A percentile compares a stretch with the other conserved stretches of the same genome.
Evolutionary conservation across 805 yeast species (phyloP).

Genomic region (Yamadazyma sp.): DNA sequence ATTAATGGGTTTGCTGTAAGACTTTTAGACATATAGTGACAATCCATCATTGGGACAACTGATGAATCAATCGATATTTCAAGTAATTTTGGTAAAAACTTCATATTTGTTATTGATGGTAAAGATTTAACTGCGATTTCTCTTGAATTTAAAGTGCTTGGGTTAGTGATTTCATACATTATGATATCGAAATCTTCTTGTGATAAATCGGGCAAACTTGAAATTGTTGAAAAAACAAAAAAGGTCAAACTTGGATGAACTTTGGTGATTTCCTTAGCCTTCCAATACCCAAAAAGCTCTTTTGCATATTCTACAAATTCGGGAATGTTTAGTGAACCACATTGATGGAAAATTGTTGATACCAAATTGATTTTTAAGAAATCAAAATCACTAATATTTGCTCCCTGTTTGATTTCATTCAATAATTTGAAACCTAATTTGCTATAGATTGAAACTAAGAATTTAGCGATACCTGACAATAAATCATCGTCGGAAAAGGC

Average conservation of each 20-base stretch:
- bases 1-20: constrained; percentile 46
- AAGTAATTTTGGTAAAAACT: constrained; percentile 38
- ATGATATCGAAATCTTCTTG: constrained; percentile 37
- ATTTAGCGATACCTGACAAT: constrained; percentile 24
- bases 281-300: constrained; percentile 26
- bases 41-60: constrained; percentile 56
- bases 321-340: constrained; percentile 38
- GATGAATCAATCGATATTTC: constrained; percentile 38
- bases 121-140: constrained; percentile 58
- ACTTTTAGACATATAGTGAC: constrained; percentile 47
- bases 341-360: constrained; percentile 36
- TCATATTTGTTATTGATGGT: constrained; percentile 42
- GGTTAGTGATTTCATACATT: constrained; percentile 45
- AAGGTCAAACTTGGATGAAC: constrained; percentile 45
- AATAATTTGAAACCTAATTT: constrained; percentile 29
- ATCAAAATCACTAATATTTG: constrained; percentile 18
- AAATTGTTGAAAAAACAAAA: constrained; percentile 43
- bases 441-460: constrained; percentile 23
- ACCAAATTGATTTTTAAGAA: constrained; percentile 32
- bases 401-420: constrained; percentile 18
- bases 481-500: constrained; percentile 31
- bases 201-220: constrained; percentile 30
- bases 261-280: constrained; percentile 8
- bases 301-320: constrained; percentile 35
- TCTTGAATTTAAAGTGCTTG: constrained; percentile 54